phyloP scores from a whole-genome alignment of 352 stramenopile species.

The Pythium utonaiense region DNA sequence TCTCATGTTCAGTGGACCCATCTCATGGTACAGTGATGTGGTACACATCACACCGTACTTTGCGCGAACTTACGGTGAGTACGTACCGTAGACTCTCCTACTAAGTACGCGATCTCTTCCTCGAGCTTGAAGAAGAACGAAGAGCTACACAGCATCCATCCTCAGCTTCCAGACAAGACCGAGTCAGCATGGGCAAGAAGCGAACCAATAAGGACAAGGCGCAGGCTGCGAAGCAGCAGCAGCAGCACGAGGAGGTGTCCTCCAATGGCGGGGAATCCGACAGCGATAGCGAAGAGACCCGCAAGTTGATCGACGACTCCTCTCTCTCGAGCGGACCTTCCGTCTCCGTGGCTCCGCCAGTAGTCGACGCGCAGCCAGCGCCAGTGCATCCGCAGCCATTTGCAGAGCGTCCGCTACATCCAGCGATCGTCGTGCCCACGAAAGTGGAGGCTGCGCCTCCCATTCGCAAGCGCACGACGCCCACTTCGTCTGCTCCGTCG shows the following conservation, averaged over 20 bases:
- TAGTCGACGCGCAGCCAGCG: not conserved
- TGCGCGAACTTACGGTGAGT: not conserved
- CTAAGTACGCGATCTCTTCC: slow-evolving; percentile 24
- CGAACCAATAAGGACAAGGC: slow-evolving; percentile 15
- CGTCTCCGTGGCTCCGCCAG: not conserved
- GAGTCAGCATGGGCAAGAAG: slow-evolving; percentile 22
- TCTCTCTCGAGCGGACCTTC: not conserved
- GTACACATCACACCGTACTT: slow-evolving; percentile 8
- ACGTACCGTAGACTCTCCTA: not conserved
- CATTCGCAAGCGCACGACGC: slow-evolving; percentile 18
- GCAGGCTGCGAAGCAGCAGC: not conserved
- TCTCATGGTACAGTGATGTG: not conserved
- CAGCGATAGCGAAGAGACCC: not conserved
- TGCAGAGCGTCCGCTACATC: slow-evolving; percentile 14
- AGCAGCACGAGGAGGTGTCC: not conserved
- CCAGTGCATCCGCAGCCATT: slow-evolving; percentile 18
- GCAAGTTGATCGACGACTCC: not conserved
- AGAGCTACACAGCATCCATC: slow-evolving; percentile 17
- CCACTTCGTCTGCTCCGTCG: slow-evolving; percentile 13
- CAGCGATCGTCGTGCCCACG: slow-evolving; percentile 16
- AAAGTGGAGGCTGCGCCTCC: slow-evolving; percentile 4
- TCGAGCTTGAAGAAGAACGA: slow-evolving; percentile 2
- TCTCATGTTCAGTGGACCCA: not conserved
- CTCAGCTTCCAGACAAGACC: not conserved
- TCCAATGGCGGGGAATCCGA: not conserved